phyloP scores from a whole-genome alignment of 83 land plant genomes.

The Diphasiastrum complanatum region DNA sequence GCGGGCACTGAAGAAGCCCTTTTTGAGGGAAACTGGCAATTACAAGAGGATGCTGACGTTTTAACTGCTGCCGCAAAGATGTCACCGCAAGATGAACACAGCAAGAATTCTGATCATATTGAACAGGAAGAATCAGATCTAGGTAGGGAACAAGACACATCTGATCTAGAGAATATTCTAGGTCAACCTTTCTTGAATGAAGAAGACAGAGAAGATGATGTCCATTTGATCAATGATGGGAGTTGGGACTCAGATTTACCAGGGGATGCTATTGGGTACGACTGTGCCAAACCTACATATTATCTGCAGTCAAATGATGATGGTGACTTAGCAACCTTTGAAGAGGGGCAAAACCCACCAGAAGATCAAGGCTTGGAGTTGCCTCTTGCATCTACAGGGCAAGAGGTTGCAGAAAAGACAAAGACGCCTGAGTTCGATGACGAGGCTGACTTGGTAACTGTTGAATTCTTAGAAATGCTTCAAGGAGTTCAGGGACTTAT shows the following conservation, averaged over 20 bases:
- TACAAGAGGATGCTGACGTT: no score
- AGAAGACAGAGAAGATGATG: background rate
- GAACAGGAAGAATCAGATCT: background rate
- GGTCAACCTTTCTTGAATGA: background rate
- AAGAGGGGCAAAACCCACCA: background rate
- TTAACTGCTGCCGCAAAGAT: no score
- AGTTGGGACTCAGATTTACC: no score
- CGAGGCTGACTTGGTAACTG: slow-evolving; percentile 57
- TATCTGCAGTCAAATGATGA: no score
- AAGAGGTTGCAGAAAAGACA: background rate
- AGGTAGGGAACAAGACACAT: background rate
- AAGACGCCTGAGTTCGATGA: slow-evolving; percentile 35
- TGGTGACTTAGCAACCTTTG: no score
- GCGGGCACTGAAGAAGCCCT: no score
- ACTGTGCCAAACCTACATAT: no score
- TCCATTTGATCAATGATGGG: background rate
- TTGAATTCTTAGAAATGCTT: slow-evolving; percentile 72
- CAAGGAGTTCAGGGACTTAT: slow-evolving; percentile 31
- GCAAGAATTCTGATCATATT: background rate
- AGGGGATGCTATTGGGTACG: no score
- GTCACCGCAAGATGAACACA: no score
- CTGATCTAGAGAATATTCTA: background rate
- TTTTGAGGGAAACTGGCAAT: no score
- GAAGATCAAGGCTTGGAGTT: background rate
- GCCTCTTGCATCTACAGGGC: background rate